A percentile compares a stretch with the other conserved stretches of the same genome.
Evolutionary conservation across 73 alveolate genomes (phyloP).

Genomic region (Paraurostyla sp.): DNA sequence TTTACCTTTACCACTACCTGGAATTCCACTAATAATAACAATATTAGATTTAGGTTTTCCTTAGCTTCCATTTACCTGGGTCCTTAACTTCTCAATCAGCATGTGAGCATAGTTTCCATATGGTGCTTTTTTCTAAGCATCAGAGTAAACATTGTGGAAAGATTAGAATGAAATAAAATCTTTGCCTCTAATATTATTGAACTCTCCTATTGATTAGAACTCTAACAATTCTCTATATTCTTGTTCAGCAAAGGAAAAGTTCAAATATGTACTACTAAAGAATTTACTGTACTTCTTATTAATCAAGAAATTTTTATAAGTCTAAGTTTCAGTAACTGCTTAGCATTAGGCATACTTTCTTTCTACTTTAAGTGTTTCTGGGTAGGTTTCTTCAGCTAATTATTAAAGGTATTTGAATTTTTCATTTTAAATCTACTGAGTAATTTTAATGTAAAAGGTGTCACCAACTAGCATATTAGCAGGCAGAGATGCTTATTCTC

Average conservation of each 20-base stretch:
- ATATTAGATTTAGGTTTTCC: slow-evolving; percentile 36
- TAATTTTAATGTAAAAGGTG: neutral
- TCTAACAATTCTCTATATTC: slow-evolving; percentile 23
- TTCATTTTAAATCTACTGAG: neutral
- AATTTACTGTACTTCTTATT: slow-evolving; percentile 45
- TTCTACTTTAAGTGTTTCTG: neutral
- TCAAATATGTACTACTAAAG: neutral
- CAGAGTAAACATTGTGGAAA: slow-evolving; percentile 50
- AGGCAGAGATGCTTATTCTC: neutral
- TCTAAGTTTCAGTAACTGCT: neutral
- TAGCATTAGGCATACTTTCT: neutral
- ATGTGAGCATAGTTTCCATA: slow-evolving; percentile 16
- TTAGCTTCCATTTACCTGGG: neutral
- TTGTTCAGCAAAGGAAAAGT: slow-evolving; percentile 15
- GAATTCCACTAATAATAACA: slow-evolving; percentile 68
- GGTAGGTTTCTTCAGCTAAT: neutral
- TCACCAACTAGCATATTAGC: slow-evolving; percentile 13
- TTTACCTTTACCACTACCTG: slow-evolving; percentile 80
- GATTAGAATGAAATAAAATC: slow-evolving; percentile 51
- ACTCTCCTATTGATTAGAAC: slow-evolving; percentile 36
- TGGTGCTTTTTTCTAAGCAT: slow-evolving; percentile 5
- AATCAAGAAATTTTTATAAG: neutral
- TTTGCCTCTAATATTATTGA: slow-evolving; percentile 57
- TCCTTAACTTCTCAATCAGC: slow-evolving; percentile 23
- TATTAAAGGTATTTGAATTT: neutral